These are phyloP conservation scores for Fusarium sp. DNA, from an alignment of 2,329 filamentous ascomycete species.

Conservation along the genomic window DNA sequence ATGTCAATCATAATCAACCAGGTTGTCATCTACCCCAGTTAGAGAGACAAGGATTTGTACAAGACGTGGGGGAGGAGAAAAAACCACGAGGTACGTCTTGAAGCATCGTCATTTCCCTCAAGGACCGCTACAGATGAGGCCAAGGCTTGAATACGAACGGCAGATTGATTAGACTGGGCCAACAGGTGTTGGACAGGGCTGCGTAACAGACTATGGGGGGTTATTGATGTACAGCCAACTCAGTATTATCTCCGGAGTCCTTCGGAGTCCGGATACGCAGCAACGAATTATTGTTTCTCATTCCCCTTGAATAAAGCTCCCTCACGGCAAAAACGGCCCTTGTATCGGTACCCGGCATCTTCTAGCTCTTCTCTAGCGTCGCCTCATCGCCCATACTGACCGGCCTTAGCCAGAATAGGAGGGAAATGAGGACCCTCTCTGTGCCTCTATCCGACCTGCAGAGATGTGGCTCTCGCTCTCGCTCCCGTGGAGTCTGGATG, in stretches of 20 bases:
- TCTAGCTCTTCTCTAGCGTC: neutral
- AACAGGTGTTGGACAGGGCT: neutral
- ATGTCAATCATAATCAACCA: neutral
- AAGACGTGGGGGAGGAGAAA: neutral
- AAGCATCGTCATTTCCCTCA: constrained; percentile 11
- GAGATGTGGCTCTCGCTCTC: neutral
- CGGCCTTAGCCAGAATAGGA: neutral
- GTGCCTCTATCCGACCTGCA: neutral
- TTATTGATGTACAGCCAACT: neutral
- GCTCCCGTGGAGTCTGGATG: neutral
- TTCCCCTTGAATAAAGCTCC: neutral
- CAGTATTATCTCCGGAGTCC: neutral
- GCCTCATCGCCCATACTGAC: neutral
- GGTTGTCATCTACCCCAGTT: neutral
- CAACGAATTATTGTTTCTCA: neutral
- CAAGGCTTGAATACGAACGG: constrained; percentile 1
- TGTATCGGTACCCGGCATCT: constrained; percentile 9
- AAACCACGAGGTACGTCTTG: neutral
- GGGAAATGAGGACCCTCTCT: constrained; percentile 4
- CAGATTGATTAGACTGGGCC: neutral
- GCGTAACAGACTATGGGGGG: neutral
- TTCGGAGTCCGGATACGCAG: neutral
- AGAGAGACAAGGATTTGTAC: neutral
- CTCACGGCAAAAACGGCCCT: constrained; percentile 12
- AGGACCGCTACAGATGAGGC: neutral